Evolutionary conservation across 2,329 filamentous ascomycete species (phyloP).

Genomic region (Lecanicillium sp.): DNA sequence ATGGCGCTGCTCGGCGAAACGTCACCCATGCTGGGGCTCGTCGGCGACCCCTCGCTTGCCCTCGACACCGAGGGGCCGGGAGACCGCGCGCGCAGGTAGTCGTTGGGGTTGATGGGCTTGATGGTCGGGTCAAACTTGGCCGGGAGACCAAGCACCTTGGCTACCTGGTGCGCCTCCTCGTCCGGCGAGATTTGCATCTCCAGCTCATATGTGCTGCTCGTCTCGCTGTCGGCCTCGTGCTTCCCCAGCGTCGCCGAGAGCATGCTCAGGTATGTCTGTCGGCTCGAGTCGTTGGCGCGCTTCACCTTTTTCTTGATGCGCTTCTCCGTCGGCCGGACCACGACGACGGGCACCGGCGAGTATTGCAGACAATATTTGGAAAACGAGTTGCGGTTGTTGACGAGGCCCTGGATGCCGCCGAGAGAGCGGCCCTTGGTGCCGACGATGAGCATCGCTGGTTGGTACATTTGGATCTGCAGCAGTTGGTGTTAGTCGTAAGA

Average conservation of each 20-base stretch:
- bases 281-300: constrained; percentile 66
- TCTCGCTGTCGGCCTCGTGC: constrained; percentile 53
- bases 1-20: constrained; percentile 28
- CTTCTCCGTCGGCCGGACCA: constrained; percentile 81
- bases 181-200: constrained; percentile 51
- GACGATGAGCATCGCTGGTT: constrained; percentile 85
- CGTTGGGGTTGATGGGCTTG: constrained; percentile 43
- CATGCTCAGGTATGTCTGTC: constrained; percentile 73
- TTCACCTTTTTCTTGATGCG: constrained; percentile 87
- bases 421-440: constrained; percentile 80
- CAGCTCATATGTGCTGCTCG: constrained; percentile 47
- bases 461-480: constrained; percentile 77
- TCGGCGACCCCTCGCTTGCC: constrained; percentile 15
- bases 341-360: constrained; percentile 86
- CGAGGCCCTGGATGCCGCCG: constrained; percentile 77
- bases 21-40: constrained; percentile 20
- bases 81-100: constrained; percentile 18
- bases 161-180: constrained; percentile 59
- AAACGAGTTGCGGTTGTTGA: constrained; percentile 73
- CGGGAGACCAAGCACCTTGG: constrained; percentile 55
- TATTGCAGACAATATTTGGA: constrained; percentile 94
- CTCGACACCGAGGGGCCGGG: constrained; percentile 14
- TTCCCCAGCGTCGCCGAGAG: constrained; percentile 56
- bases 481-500: constrained; percentile 10
- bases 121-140: constrained; percentile 59